phyloP scores from a whole-genome alignment of 306 rosid genomes.

The Fragaria ananassa region DNA sequence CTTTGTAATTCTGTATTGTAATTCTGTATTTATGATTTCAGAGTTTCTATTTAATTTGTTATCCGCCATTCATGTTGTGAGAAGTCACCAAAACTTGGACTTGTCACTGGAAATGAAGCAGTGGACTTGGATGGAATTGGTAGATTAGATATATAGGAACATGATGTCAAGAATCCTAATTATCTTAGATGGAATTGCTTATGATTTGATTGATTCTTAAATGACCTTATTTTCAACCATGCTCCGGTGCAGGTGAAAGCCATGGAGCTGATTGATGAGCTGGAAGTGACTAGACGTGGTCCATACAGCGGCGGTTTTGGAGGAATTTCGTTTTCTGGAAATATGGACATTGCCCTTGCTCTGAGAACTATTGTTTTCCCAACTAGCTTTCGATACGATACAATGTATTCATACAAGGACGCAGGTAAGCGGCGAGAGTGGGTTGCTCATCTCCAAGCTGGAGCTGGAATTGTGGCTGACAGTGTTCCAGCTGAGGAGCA shows the following conservation, averaged over 20 bases:
- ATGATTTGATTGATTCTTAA: background rate
- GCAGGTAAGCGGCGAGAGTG: slow-evolving; percentile 69
- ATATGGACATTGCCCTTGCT: slow-evolving; percentile 93
- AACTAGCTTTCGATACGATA: slow-evolving; percentile 66
- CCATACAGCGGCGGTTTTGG: slow-evolving; percentile 99
- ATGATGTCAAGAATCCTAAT: background rate
- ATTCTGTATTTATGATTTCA: slow-evolving; percentile 1
- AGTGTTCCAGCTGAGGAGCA: slow-evolving; percentile 90
- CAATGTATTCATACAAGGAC: slow-evolving; percentile 85
- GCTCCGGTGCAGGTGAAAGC: slow-evolving; percentile 79
- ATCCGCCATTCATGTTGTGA: background rate
- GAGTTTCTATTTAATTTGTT: background rate
- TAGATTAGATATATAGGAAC: background rate
- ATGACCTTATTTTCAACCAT: slow-evolving; percentile 6
- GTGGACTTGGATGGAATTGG: background rate
- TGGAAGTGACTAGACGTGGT: slow-evolving; percentile 87
- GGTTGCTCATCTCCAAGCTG: slow-evolving; percentile 92
- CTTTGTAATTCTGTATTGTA: background rate
- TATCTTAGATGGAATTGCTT: background rate
- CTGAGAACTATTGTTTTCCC: slow-evolving; percentile 88
- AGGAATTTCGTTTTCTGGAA: slow-evolving; percentile 78
- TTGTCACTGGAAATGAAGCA: background rate
- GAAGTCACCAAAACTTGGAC: background rate
- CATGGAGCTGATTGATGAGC: slow-evolving; percentile 92
- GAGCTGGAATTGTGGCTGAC: slow-evolving; percentile 96